These are phyloP conservation scores for Psophocarpus tetragonolobus DNA, from an alignment of 306 rosid species.

Conservation along the genomic window DNA sequence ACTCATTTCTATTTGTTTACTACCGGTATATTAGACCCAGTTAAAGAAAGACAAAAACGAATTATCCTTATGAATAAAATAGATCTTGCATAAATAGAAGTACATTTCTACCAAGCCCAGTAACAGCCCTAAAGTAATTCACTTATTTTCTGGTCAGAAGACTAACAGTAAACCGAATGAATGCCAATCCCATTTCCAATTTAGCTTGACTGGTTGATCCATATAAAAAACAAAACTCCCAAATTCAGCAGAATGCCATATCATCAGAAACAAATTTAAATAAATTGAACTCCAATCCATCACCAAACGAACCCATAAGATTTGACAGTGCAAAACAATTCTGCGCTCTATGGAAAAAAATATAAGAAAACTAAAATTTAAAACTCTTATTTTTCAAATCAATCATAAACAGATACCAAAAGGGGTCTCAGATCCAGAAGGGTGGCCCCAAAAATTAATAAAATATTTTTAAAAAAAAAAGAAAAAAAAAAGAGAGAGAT, in stretches of 20 bases:
- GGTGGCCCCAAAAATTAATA: neutral
- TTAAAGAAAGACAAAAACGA: conserved; percentile 12
- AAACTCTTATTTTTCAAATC: neutral
- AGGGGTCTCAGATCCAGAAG: conserved; percentile 39
- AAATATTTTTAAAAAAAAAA: neutral
- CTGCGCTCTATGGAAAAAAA: neutral
- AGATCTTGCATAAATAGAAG: conserved; percentile 13
- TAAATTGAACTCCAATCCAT: neutral
- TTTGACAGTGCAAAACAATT: conserved; percentile 13
- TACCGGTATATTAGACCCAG: neutral
- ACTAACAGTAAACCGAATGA: neutral
- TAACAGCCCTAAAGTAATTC: neutral
- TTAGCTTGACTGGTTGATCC: conserved; percentile 1
- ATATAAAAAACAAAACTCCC: neutral
- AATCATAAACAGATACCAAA: conserved; percentile 29
- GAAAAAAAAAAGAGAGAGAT: too few relatives aligned
- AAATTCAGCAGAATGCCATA: conserved; percentile 14
- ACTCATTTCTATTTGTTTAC: neutral
- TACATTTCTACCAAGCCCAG: neutral
- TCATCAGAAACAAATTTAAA: conserved; percentile 14
- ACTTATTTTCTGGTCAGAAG: neutral
- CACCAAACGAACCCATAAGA: neutral
- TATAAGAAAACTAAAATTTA: neutral
- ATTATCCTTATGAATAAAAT: neutral
- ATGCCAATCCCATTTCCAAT: neutral